A percentile compares a stretch with the other conserved stretches of the same genome.
Evolutionary conservation across 2,329 filamentous ascomycete species (phyloP).

Genomic region (Stagonosporopsis cucurbitacearum): DNA sequence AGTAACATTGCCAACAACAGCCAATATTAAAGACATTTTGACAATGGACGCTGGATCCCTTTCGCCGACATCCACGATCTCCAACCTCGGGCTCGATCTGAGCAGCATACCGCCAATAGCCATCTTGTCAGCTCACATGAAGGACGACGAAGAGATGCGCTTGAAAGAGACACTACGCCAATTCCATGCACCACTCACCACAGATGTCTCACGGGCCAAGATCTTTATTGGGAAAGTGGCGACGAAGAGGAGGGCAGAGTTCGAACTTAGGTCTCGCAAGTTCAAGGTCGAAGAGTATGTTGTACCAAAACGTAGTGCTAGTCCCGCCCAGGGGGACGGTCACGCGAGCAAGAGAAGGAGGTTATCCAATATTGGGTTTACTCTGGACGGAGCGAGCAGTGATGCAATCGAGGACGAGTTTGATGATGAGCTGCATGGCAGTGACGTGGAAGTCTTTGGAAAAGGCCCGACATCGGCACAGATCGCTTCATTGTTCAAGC

Average conservation of each 20-base stretch:
- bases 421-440: conserved; percentile 5
- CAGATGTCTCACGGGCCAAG: conserved; percentile 73
- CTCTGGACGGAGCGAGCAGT: conserved; percentile 19
- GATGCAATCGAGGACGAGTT: conserved; percentile 22
- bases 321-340: conserved; percentile 20
- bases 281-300: conserved; percentile 63
- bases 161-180: conserved; percentile 68
- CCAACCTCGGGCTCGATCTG: conserved; percentile 45
- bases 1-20: conserved; percentile 27
- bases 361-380: conserved; percentile 6
- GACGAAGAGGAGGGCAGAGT: conserved; percentile 71
- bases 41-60: conserved; percentile 26
- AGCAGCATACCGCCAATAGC: conserved; percentile 68
- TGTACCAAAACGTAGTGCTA: conserved; percentile 26
- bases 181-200: conserved; percentile 66
- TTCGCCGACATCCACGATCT: conserved; percentile 27
- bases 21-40: conserved; percentile 30
- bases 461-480: not conserved
- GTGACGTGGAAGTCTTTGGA: conserved; percentile 5
- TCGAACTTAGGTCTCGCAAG: conserved; percentile 76
- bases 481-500: conserved; percentile 25
- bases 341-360: conserved; percentile 29
- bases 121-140: conserved; percentile 74
- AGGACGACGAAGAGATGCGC: conserved; percentile 65
- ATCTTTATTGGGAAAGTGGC: conserved; percentile 77